Evolutionary conservation across 2,329 filamentous ascomycete genomes (phyloP).

Genomic region (Fonsecaea pedrosoi): DNA sequence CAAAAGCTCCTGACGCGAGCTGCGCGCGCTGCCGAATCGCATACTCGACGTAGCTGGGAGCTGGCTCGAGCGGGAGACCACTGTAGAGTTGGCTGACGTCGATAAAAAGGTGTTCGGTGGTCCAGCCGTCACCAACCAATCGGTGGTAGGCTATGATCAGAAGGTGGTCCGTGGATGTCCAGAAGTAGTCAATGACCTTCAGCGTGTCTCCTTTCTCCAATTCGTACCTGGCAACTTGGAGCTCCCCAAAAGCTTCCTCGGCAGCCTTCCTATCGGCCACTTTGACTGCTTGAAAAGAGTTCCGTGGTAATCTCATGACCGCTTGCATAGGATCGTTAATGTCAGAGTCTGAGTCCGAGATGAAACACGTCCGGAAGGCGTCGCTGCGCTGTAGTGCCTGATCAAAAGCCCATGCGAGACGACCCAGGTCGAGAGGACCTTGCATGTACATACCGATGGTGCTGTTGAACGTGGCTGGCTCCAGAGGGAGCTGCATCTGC

Average conservation of each 20-base stretch:
- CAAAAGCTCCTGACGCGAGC: constrained; percentile 17
- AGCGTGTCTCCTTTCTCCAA: constrained; percentile 25
- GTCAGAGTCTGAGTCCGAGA: constrained; percentile 5
- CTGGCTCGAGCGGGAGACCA: constrained; percentile 17
- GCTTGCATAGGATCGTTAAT: background rate
- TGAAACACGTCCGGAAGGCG: constrained; percentile 23
- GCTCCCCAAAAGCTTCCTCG: constrained; percentile 16
- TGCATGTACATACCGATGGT: constrained; percentile 14
- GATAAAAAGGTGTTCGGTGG: constrained; percentile 23
- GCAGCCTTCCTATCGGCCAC: background rate
- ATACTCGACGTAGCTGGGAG: constrained; percentile 23
- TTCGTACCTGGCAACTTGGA: constrained; percentile 19
- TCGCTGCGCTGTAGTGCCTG: constrained; percentile 11
- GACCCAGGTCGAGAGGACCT: constrained; percentile 2
- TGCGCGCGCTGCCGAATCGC: constrained; percentile 22
- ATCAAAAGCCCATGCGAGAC: constrained; percentile 9
- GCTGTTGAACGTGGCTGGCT: constrained; percentile 13
- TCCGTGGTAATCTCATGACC: background rate
- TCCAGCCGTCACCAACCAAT: constrained; percentile 24
- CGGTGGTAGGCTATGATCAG: constrained; percentile 25
- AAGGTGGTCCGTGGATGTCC: constrained; percentile 24
- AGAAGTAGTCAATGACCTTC: constrained; percentile 25
- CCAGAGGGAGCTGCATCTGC: constrained; percentile 23
- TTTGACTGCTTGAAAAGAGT: background rate
- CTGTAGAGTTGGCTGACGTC: constrained; percentile 24